These are phyloP conservation scores for Plasmodium reichenowi DNA, from an alignment of 169 alveolate genomes.

Conservation along the genomic window DNA sequence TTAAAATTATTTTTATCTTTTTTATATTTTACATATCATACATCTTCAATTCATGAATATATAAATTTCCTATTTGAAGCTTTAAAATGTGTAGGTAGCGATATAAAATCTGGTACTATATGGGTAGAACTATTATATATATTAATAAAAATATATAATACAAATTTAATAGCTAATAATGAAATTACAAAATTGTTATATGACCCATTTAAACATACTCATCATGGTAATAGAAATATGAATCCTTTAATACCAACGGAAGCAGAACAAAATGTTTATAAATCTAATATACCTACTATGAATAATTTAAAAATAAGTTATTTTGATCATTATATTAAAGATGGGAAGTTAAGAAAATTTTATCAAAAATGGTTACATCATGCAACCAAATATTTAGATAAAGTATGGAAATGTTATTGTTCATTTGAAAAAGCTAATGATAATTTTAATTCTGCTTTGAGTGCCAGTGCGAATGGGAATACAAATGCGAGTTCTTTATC, in stretches of 20 bases:
- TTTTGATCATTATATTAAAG: constrained; percentile 61
- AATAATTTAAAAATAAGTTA: constrained; percentile 24
- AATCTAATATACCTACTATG: constrained; percentile 34
- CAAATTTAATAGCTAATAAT: constrained; percentile 76
- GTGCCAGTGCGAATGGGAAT: neutral
- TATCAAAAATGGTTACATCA: constrained; percentile 79
- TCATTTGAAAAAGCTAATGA: constrained; percentile 66
- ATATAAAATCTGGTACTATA: constrained; percentile 81
- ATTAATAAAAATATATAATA: constrained; percentile 83
- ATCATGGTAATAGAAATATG: constrained; percentile 13
- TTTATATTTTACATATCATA: constrained; percentile 83
- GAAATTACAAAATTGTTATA: constrained; percentile 79
- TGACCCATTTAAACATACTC: constrained; percentile 79
- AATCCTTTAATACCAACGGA: constrained; percentile 76
- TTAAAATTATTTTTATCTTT: constrained; percentile 62
- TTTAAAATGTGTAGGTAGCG: constrained; percentile 81
- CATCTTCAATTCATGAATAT: constrained; percentile 86
- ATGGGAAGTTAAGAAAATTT: constrained; percentile 41
- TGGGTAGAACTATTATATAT: constrained; percentile 83
- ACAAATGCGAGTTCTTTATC: constrained; percentile 23
- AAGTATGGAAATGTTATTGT: constrained; percentile 84
- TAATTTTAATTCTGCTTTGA: constrained; percentile 2
- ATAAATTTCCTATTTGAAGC: constrained; percentile 79
- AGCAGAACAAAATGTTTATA: constrained; percentile 81
- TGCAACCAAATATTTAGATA: constrained; percentile 83